Evolutionary conservation across 805 yeast genomes (phyloP), one percentile per base, ranked within the genome.

Genomic region (Wickerhamomyces bovis): DNA sequence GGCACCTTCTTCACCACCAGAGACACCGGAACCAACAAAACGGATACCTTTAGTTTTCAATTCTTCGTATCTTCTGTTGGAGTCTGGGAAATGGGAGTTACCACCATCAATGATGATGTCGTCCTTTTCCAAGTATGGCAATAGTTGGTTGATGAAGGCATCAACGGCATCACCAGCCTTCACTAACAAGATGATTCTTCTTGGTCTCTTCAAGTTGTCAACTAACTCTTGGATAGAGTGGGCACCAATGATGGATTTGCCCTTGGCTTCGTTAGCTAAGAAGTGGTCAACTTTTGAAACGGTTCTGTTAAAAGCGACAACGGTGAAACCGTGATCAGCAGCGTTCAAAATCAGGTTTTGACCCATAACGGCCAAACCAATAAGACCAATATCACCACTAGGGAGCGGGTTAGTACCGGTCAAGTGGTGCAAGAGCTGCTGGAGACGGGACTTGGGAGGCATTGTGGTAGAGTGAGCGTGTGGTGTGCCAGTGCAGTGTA

Each of bases 1-100:
- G 63, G 99, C 99, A 79, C 99, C 99, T 71, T 92, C 99, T 76
- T 92, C 99, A 78, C 99, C 99, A 73, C 99, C 99, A 60, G 98
- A 92, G 56, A 94, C 98, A 85, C 99, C 99, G 53, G 97, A 90
- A 65, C 99, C 99, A 55, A 92, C 98, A 60, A 89, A 94, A 56
- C 80, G 74, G 65, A 90, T 83, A 39, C 96, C 98, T 78, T 92
- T 82, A 48, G 71, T 75, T 70, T 85, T 81, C 69, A 92, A 80
- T 68, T 89, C 96, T 50, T 78, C 92, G 77, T 73, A 89, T 74
- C 99, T 88, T 76, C 98, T 89, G 85, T 90, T 90, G 52, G 97
- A 71, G 75, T 92, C 99, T 71, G 97, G 97, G 94, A 84, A 92
- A 74, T 92, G 97, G 41, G 98, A 94, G 89, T 92, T 92, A 78